Conservation (phyloP, 805 yeast genomes). For the Nakazawaea anatomiae region DNA sequence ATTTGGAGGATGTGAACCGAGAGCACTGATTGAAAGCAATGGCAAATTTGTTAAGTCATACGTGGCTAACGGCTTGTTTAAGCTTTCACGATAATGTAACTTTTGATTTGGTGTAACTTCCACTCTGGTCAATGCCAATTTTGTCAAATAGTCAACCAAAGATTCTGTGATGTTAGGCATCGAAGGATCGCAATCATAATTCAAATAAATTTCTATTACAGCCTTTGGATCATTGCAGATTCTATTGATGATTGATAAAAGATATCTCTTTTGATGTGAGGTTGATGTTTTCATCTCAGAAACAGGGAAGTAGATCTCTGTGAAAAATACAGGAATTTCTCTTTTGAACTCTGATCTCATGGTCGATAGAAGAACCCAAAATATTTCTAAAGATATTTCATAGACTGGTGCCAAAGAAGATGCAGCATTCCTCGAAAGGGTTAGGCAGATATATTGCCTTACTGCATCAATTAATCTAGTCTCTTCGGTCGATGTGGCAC, state of each 20-base stretch:
- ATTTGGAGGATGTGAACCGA: conserved; percentile 48
- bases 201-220: conserved; percentile 85
- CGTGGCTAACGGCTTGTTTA: conserved; percentile 57
- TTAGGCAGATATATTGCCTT: conserved; percentile 75
- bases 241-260: conserved; percentile 74
- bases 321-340: conserved; percentile 90
- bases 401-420: conserved; percentile 87
- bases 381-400: conserved; percentile 86
- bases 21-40: conserved; percentile 62
- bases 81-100: conserved; percentile 43
- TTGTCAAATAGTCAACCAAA: conserved; percentile 72
- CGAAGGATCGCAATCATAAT: conserved; percentile 86
- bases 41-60: conserved; percentile 74
- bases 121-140: conserved; percentile 61
- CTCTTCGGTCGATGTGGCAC: conserved; percentile 43
- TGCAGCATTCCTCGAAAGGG: conserved; percentile 88
- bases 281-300: conserved; percentile 89
- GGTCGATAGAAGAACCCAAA: conserved; percentile 82
- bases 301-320: conserved; percentile 91
- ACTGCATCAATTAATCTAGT: conserved; percentile 71
- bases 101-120: conserved; percentile 69
- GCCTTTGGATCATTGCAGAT: conserved; percentile 86
- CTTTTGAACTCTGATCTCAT: conserved; percentile 83
- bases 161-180: conserved; percentile 84
- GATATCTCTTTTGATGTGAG: conserved; percentile 85